Percentiles rank a stretch among this genome's conserved stretches.
phyloP scores from a whole-genome alignment of 768 basidiomycete genomes.

The Leccinum arenicola region DNA sequence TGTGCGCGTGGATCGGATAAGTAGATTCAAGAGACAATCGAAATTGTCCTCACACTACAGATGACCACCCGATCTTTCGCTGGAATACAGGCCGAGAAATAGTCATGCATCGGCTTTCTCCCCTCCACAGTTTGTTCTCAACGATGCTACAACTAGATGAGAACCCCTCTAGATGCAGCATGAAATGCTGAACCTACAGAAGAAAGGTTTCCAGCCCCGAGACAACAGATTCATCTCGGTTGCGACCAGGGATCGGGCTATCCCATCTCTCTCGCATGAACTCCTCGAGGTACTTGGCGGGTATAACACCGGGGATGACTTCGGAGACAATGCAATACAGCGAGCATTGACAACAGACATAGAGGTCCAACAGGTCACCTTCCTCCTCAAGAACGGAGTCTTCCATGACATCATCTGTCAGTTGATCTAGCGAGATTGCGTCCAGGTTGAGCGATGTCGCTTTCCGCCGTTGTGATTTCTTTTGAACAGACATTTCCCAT shows the following conservation, averaged over 20 bases:
- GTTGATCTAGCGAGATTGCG: slow-evolving; percentile 17
- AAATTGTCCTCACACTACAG: slow-evolving; percentile 47
- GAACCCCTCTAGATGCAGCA: neutral
- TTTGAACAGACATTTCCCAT: slow-evolving; percentile 53
- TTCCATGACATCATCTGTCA: slow-evolving; percentile 32
- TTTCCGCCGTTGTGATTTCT: slow-evolving; percentile 56
- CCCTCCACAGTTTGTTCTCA: slow-evolving; percentile 74
- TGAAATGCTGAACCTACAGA: slow-evolving; percentile 43
- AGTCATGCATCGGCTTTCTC: slow-evolving; percentile 57
- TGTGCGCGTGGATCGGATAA: slow-evolving; percentile 20
- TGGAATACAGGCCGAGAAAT: slow-evolving; percentile 55
- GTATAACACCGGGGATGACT: slow-evolving; percentile 72
- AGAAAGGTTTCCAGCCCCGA: slow-evolving; percentile 64
- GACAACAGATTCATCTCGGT: slow-evolving; percentile 51
- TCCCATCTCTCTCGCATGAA: slow-evolving; percentile 58
- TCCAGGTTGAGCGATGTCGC: slow-evolving; percentile 40
- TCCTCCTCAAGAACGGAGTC: slow-evolving; percentile 34
- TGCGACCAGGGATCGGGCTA: slow-evolving; percentile 56
- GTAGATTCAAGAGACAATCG: slow-evolving; percentile 2
- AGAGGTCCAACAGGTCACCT: slow-evolving; percentile 68
- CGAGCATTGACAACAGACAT: slow-evolving; percentile 83
- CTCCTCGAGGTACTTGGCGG: slow-evolving; percentile 58
- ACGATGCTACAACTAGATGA: slow-evolving; percentile 48
- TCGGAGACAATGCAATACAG: slow-evolving; percentile 68
- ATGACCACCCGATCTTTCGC: slow-evolving; percentile 64